Evolutionary conservation across 441 rosid species (phyloP), one percentile per base, ranked within the genome.

Genomic region (Pelargonium myrrhifolium): DNA sequence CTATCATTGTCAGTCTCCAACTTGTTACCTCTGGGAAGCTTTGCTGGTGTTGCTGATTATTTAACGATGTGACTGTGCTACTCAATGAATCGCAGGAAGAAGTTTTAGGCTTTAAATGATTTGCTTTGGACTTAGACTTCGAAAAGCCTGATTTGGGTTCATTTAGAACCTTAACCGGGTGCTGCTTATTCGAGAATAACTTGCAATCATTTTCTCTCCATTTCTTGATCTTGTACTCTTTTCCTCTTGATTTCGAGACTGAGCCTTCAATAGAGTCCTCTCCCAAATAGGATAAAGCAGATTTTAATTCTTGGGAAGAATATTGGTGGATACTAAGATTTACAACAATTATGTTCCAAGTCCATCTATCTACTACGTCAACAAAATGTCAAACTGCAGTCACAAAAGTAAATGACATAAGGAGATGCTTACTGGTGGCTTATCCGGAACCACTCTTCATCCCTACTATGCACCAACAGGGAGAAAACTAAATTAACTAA

Each of bases 221-320:
- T 62, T 69, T 80, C 72, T 75, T 74, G 72, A 74, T 78, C 39
- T 51, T 58, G 64, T 73, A 80, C 66, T 82, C 80, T 71, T 83
- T 85, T 18, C 90, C 90, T 73, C 89, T 84, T 55, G 93, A 87
- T 80, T 79, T 76, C 28, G 87, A 85, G 42, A 85, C 88, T 0
- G 88, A 84, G 37, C 74, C 76, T 2, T 69, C 67, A 58, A 63
- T 47, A 22, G 35, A 4, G 65, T 64, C 65, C 63, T 74, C 79
- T 26, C 67, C 67, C 37, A 73, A 67, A 75, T 73, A 68, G 55
- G 77, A 71, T 71, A 85, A 78, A 4, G 77, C 71, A 60, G 84
- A 78, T 67, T 82, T 85, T 65, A 85, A 73, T 76, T 82, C 58
- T 66, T 35, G 65, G 72, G 88, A 80, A 72, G 88, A 81, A 65